These are phyloP conservation scores for Cryomyces minteri DNA, from an alignment of 495 filamentous ascomycete species.

Conservation along the genomic window DNA sequence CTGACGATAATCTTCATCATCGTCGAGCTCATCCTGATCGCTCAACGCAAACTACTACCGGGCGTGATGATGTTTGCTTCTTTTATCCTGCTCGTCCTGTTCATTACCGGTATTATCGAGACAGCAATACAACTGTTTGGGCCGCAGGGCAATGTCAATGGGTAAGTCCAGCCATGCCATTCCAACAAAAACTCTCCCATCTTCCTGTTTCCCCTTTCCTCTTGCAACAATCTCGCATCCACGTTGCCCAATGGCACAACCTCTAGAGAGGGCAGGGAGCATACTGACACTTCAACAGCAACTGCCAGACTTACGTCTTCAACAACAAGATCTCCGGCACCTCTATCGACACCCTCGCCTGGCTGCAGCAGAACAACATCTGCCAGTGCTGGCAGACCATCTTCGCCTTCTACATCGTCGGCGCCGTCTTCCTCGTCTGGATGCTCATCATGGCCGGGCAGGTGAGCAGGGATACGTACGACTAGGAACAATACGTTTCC, in stretches of 20 bases:
- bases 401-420: slow-evolving; percentile 56
- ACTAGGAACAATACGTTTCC: slow-evolving; percentile 7
- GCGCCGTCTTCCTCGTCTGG: slow-evolving; percentile 75
- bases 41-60: slow-evolving; percentile 64
- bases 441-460: slow-evolving; percentile 88
- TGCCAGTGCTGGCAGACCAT: slow-evolving; percentile 55
- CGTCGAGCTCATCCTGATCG: slow-evolving; percentile 20
- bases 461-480: slow-evolving; percentile 49
- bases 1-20: slow-evolving; percentile 23
- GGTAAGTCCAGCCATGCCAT: no score
- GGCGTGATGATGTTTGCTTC: slow-evolving; percentile 76
- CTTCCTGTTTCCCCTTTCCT: no score
- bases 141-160: slow-evolving; percentile 25
- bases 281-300: slow-evolving; percentile 36
- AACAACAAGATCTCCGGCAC: slow-evolving; percentile 36
- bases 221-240: no score
- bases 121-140: slow-evolving; percentile 80
- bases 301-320: slow-evolving; percentile 59
- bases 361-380: slow-evolving; percentile 71
- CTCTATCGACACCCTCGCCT: slow-evolving; percentile 57
- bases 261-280: no score
- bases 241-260: no score
- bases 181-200: no score
- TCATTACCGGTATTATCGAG: slow-evolving; percentile 82
- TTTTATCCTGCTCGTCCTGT: slow-evolving; percentile 89